A percentile compares a stretch with the other conserved stretches of the same genome.
Evolutionary conservation across 1,284 basidiomycete species (phyloP).

Genomic region (Wallemia mellicola): DNA sequence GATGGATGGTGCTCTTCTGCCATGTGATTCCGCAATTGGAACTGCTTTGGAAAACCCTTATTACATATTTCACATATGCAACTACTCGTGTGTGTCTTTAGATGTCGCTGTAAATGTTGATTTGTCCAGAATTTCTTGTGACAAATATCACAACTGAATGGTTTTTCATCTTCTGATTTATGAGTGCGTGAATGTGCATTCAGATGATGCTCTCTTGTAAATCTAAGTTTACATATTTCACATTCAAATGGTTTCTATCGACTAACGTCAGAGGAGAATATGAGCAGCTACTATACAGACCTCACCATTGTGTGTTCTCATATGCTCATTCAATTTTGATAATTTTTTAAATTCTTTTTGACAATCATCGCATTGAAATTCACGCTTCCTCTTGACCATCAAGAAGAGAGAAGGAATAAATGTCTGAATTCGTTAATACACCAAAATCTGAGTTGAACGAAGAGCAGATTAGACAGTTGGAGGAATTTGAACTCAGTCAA

Average conservation of each 20-base stretch:
- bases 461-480: constrained; percentile 72
- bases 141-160: neutral
- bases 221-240: neutral
- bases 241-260: neutral
- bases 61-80: neutral
- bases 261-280: neutral
- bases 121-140: neutral
- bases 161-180: neutral
- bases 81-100: neutral
- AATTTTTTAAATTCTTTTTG: neutral
- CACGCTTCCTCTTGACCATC: neutral
- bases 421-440: constrained; percentile 80
- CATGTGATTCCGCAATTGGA: neutral
- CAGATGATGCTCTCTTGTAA: neutral
- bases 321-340: neutral
- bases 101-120: neutral
- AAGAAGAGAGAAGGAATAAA: neutral
- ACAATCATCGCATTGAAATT: neutral
- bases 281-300: neutral
- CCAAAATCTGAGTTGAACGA: constrained; percentile 95
- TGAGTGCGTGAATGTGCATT: neutral
- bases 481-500: constrained; percentile 90
- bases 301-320: neutral
- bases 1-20: neutral
- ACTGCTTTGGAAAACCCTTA: neutral